Conservation (phyloP, 2,329 filamentous ascomycete species). For the Pyricularia pennisetigena region DNA sequence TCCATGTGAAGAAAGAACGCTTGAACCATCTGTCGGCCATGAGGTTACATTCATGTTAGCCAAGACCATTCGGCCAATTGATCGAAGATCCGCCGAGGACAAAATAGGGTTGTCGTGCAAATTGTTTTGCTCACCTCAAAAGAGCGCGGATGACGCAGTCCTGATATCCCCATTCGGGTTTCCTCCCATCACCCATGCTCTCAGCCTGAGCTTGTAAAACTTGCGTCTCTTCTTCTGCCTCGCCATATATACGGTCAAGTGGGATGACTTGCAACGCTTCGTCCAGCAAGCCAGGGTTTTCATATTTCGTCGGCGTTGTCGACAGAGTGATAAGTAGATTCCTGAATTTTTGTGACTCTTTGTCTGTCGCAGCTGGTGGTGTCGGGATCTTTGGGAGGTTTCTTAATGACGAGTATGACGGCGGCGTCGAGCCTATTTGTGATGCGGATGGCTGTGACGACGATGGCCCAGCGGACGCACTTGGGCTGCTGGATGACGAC, state of each 20-base stretch:
- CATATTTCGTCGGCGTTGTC: constrained; percentile 83
- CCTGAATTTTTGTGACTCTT: constrained; percentile 62
- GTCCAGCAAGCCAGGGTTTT: constrained; percentile 89
- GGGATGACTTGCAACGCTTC: constrained; percentile 83
- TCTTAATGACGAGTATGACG: constrained; percentile 37
- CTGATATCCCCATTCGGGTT: constrained; percentile 92
- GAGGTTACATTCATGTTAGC: constrained; percentile 6
- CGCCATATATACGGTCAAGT: constrained; percentile 81
- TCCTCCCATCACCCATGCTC: constrained; percentile 70
- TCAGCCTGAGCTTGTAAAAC: constrained; percentile 79
- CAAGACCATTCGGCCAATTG: background rate
- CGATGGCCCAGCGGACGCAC: constrained; percentile 32
- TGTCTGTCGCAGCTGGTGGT: constrained; percentile 56
- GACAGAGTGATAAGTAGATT: constrained; percentile 80
- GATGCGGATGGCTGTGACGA: constrained; percentile 2
- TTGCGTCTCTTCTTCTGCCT: constrained; percentile 89
- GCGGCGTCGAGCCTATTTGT: constrained; percentile 25
- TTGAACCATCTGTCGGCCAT: constrained; percentile 71
- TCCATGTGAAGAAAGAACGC: constrained; percentile 88
- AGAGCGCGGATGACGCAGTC: constrained; percentile 90
- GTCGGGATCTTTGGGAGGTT: constrained; percentile 54
- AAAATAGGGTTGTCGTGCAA: background rate
- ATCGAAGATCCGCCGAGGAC: constrained; percentile 8
- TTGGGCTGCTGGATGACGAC: constrained; percentile 36
- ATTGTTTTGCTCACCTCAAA: constrained; percentile 52